Evolutionary conservation across 192 early-diverging fungal genomes (phyloP).

Genomic region (Piromyces finnis): DNA sequence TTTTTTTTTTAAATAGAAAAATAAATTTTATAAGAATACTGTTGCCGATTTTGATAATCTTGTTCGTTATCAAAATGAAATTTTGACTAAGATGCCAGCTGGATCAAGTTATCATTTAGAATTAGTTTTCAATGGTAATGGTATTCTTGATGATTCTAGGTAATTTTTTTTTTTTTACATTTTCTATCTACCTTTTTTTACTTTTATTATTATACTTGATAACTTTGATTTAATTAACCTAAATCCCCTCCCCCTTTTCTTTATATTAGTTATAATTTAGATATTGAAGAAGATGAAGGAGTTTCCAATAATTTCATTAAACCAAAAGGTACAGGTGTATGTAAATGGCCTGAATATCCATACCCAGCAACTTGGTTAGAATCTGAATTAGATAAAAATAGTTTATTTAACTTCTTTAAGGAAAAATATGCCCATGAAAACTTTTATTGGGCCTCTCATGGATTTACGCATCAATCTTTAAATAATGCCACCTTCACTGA

Average conservation of each 20-base stretch:
- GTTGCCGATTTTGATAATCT: background rate
- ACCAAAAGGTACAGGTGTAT: background rate
- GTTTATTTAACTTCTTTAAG: background rate
- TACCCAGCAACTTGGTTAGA: background rate
- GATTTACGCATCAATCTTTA: background rate
- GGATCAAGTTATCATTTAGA: background rate
- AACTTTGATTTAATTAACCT: too few species aligned
- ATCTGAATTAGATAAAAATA: background rate
- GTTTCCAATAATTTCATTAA: background rate
- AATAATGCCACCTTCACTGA: background rate
- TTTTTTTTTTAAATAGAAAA: too few species aligned
- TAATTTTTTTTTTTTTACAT: too few species aligned
- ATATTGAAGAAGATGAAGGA: background rate
- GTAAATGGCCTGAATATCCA: background rate
- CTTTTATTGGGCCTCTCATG: background rate
- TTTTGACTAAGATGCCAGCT: background rate
- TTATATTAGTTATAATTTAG: background rate
- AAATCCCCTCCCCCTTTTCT: too few species aligned
- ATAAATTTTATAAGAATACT: background rate
- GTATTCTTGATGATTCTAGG: background rate
- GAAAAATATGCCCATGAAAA: background rate
- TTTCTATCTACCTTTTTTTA: too few species aligned
- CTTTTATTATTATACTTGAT: too few species aligned
- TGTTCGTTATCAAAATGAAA: background rate
- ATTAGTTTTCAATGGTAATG: background rate